phyloP scores from a whole-genome alignment of 257 asterid genomes.

The Scutellaria barbata region DNA sequence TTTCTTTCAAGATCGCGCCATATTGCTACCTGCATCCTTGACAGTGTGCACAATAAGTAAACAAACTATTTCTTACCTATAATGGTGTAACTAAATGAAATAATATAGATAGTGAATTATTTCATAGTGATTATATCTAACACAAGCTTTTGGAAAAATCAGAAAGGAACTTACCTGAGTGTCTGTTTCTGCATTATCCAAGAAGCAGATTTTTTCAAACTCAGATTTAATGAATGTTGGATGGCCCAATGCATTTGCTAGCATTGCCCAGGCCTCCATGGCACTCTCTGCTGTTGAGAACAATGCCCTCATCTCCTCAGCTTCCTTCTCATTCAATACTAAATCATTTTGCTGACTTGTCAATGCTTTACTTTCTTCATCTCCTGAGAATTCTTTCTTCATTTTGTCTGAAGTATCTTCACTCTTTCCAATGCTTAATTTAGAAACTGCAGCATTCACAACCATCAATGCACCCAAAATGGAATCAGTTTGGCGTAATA shows the following conservation, averaged over 20 bases:
- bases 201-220: slow-evolving; percentile 88
- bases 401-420: slow-evolving; percentile 48
- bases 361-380: slow-evolving; percentile 31
- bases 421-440: slow-evolving; percentile 56
- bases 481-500: slow-evolving; percentile 84
- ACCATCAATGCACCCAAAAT: slow-evolving; percentile 89
- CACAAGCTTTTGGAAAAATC: background rate
- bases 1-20: slow-evolving; percentile 83
- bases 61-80: slow-evolving; percentile 27
- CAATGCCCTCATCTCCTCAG: slow-evolving; percentile 93
- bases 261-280: slow-evolving; percentile 99
- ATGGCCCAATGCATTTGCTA: slow-evolving; percentile 94
- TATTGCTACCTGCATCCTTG: slow-evolving; percentile 75
- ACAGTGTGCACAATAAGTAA: slow-evolving; percentile 35
- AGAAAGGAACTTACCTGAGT: slow-evolving; percentile 72
- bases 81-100: slow-evolving; percentile 19
- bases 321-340: slow-evolving; percentile 72
- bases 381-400: slow-evolving; percentile 39
- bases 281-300: slow-evolving; percentile 98
- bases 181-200: slow-evolving; percentile 86
- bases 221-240: slow-evolving; percentile 94
- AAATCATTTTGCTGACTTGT: slow-evolving; percentile 44
- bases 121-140: background rate
- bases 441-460: slow-evolving; percentile 81
- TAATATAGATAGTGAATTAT: background rate